These are phyloP conservation scores for Achlya hypogyna DNA, from an alignment of 352 stramenopile genomes.

Conservation along the genomic window DNA sequence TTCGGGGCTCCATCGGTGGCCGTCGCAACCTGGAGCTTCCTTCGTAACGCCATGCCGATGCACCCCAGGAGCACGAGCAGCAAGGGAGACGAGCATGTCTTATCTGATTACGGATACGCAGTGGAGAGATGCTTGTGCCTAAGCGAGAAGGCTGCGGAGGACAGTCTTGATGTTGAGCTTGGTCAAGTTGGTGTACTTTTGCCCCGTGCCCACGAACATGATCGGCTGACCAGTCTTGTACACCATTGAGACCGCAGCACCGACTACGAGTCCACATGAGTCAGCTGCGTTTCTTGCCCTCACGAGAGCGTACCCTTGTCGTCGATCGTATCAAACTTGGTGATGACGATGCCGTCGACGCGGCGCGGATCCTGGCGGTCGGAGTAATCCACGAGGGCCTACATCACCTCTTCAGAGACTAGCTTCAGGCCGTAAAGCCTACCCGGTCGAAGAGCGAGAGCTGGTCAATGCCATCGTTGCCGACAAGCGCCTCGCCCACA, in stretches of 20 bases:
- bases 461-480: conserved; percentile 98
- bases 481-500: conserved; percentile 98
- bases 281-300: neutral
- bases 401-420: conserved; percentile 11
- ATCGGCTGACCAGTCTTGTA: conserved; percentile 98
- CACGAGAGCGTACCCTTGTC: conserved; percentile 89
- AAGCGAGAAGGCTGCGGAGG: conserved; percentile 92
- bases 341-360: conserved; percentile 98
- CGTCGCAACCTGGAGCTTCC: too few relatives aligned
- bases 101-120: neutral
- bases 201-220: conserved; percentile 97
- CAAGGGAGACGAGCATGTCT: neutral
- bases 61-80: too few relatives aligned
- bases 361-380: conserved; percentile 77
- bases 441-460: conserved; percentile 92
- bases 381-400: conserved; percentile 86
- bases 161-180: conserved; percentile 94
- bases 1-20: too few relatives aligned
- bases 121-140: conserved; percentile 23
- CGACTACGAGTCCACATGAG: too few relatives aligned
- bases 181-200: conserved; percentile 99
- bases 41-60: too few relatives aligned
- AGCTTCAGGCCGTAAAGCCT: conserved; percentile 20
- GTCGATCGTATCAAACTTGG: conserved; percentile 99
- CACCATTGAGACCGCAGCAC: conserved; percentile 98